Conservation (phyloP, 1,139 yeast species). For the Pichia sp. region DNA sequence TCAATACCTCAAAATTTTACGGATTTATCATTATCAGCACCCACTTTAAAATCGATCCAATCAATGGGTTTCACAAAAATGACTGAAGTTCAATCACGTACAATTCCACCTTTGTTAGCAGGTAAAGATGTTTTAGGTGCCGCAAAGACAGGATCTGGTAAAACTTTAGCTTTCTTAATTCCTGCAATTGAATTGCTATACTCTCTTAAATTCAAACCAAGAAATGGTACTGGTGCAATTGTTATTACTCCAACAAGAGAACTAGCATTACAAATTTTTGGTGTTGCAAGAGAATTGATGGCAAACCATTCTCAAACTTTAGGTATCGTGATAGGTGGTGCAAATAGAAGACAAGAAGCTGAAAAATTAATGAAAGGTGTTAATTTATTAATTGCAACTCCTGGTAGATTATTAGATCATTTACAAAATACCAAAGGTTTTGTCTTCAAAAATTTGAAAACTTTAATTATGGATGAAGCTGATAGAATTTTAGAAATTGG, state of each 20-base stretch:
- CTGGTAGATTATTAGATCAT: conserved; percentile 94
- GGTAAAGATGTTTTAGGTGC: conserved; percentile 96
- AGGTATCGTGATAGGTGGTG: conserved; percentile 97
- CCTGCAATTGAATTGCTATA: conserved; percentile 93
- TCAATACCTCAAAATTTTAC: conserved; percentile 20
- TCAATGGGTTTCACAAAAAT: conserved; percentile 84
- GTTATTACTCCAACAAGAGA: conserved; percentile 87
- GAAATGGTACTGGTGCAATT: conserved; percentile 87
- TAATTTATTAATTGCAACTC: conserved; percentile 89
- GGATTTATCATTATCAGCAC: conserved; percentile 68
- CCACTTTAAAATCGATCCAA: conserved; percentile 69
- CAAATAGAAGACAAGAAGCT: conserved; percentile 94
- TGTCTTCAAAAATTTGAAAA: conserved; percentile 88
- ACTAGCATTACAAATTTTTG: conserved; percentile 92
- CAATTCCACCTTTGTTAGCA: conserved; percentile 90
- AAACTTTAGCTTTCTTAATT: conserved; percentile 86
- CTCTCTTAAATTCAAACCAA: conserved; percentile 82
- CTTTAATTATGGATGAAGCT: conserved; percentile 92
- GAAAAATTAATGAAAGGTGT: conserved; percentile 92
- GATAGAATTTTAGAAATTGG: conserved; percentile 96
- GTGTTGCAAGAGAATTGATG: conserved; percentile 93
- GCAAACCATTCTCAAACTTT: conserved; percentile 87
- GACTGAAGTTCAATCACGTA: conserved; percentile 91
- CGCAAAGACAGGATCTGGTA: conserved; percentile 97
- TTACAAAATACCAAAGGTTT: conserved; percentile 92